Evolutionary conservation across 1,284 basidiomycete species (phyloP).

Genomic region (Trichosporon coremiiforme): DNA sequence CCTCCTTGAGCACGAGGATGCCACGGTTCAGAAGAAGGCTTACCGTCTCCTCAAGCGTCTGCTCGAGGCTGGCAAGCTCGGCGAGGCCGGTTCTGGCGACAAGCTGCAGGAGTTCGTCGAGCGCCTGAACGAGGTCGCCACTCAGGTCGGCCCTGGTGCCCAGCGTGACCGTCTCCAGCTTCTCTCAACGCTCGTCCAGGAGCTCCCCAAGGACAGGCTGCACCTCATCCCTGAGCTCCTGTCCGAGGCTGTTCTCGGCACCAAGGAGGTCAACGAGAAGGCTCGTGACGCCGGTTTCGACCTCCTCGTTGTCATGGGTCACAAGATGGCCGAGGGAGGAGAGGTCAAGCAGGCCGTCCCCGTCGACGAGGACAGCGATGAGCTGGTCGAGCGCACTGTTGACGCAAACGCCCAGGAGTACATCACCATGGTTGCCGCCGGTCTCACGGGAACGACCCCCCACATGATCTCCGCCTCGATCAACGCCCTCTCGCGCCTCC

Average conservation of each 20-base stretch:
- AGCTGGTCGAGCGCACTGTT: slow-evolving; percentile 64
- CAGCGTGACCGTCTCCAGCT: slow-evolving; percentile 88
- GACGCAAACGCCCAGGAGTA: slow-evolving; percentile 86
- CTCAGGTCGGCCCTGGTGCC: slow-evolving; percentile 75
- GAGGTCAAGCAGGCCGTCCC: slow-evolving; percentile 73
- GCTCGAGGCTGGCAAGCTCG: slow-evolving; percentile 65
- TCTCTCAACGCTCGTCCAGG: slow-evolving; percentile 70
- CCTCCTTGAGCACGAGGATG: slow-evolving; percentile 66
- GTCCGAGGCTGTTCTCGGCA: slow-evolving; percentile 94
- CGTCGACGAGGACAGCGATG: slow-evolving; percentile 71
- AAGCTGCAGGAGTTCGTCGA: slow-evolving; percentile 63
- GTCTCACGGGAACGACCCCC: slow-evolving; percentile 86
- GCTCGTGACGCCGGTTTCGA: slow-evolving; percentile 88
- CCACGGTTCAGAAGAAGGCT: slow-evolving; percentile 90
- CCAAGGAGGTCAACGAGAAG: slow-evolving; percentile 96
- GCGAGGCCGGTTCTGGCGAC: slow-evolving; percentile 57
- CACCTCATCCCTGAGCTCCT: slow-evolving; percentile 87
- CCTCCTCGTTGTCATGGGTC: slow-evolving; percentile 85
- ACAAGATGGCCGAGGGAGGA: slow-evolving; percentile 88
- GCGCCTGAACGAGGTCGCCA: slow-evolving; percentile 63
- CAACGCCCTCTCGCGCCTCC: slow-evolving; percentile 86
- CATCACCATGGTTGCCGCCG: slow-evolving; percentile 95
- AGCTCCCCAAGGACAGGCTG: slow-evolving; percentile 70
- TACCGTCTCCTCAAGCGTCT: slow-evolving; percentile 85
- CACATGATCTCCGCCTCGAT: slow-evolving; percentile 99